phyloP scores from a whole-genome alignment of 495 filamentous ascomycete genomes.

The Penicillium paradoxum region DNA sequence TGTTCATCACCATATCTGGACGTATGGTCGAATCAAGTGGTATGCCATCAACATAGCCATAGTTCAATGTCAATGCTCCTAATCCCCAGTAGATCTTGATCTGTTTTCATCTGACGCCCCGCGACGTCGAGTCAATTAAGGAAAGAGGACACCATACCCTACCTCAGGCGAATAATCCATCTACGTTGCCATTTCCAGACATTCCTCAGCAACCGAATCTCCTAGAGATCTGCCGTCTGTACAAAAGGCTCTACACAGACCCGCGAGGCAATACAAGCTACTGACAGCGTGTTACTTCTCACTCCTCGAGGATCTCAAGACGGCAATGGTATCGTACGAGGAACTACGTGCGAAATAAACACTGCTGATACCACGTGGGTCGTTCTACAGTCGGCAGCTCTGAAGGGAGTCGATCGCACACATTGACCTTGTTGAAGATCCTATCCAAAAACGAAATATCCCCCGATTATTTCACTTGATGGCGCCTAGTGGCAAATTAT shows the following conservation, averaged over 20 bases:
- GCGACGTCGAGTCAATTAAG: neutral
- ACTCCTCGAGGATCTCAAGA: neutral
- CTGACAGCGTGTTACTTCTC: neutral
- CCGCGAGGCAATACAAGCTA: neutral
- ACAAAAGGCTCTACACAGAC: neutral
- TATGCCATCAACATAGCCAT: neutral
- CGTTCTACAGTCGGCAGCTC: neutral
- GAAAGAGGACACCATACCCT: no score
- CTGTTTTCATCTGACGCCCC: neutral
- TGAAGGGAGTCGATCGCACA: neutral
- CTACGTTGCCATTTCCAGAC: neutral
- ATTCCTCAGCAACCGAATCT: neutral
- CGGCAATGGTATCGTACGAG: neutral
- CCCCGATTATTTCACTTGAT: no score
- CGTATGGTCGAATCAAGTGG: neutral
- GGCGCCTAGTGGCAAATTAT: neutral
- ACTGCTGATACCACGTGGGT: neutral
- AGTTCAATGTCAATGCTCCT: neutral
- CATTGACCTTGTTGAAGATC: neutral
- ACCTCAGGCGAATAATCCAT: neutral
- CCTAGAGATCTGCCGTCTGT: neutral
- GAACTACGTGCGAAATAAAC: neutral
- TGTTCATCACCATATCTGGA: neutral
- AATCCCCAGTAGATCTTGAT: neutral
- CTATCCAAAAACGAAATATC: no score